A percentile compares a stretch with the other conserved stretches of the same genome.
These are phyloP conservation scores for Chalciporus piperatus DNA, from an alignment of 768 basidiomycete species.

Conservation along the genomic window DNA sequence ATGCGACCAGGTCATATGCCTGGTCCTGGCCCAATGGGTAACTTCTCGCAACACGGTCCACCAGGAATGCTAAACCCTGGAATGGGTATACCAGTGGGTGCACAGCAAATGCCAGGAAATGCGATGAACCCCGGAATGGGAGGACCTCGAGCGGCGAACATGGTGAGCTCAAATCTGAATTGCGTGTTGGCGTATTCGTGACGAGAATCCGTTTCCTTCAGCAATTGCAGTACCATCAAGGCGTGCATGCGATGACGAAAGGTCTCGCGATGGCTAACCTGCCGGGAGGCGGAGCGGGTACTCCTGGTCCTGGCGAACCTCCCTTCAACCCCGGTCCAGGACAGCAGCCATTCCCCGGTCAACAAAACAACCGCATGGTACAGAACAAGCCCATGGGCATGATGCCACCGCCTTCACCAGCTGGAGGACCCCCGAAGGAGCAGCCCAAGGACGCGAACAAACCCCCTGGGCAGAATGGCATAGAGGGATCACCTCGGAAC, in stretches of 20 bases:
- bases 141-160: conserved; percentile 23
- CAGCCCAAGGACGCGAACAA: conserved; percentile 34
- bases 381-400: conserved; percentile 41
- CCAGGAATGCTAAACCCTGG: conserved; percentile 29
- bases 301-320: conserved; percentile 45
- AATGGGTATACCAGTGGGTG: conserved; percentile 35
- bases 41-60: conserved; percentile 31
- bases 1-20: conserved; percentile 34
- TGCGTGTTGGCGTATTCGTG: too few species aligned
- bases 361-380: conserved; percentile 30
- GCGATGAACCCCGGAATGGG: conserved; percentile 40
- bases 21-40: conserved; percentile 33
- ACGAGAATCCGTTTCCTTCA: conserved; percentile 9
- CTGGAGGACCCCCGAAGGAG: conserved; percentile 30
- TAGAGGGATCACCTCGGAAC: conserved; percentile 46
- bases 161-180: conserved; percentile 21
- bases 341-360: conserved; percentile 33
- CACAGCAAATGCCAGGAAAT: conserved; percentile 28
- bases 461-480: conserved; percentile 27
- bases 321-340: conserved; percentile 37
- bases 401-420: conserved; percentile 54
- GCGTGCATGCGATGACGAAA: conserved; percentile 37
- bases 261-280: conserved; percentile 29
- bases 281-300: conserved; percentile 37
- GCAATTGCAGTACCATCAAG: conserved; percentile 37